A percentile compares a stretch with the other conserved stretches of the same genome.
Conservation (phyloP, 441 rosid genomes). For the Corymbia citriodora region DNA sequence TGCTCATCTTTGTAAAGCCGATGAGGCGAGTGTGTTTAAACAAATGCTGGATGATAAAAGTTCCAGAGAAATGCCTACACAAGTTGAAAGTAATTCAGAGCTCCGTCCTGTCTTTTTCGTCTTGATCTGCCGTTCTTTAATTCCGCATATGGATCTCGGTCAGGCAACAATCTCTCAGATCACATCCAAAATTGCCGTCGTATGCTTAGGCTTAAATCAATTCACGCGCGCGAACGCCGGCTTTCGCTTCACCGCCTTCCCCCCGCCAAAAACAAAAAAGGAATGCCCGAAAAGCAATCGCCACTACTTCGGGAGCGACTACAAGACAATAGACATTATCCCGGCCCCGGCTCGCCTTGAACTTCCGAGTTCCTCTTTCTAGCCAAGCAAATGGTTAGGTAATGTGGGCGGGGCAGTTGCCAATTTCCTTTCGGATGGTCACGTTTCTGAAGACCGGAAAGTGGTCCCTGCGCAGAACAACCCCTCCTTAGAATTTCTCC, state of each 20-base stretch:
- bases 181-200: background rate
- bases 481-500: background rate
- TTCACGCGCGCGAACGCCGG: background rate
- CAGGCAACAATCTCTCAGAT: background rate
- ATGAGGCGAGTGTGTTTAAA: background rate
- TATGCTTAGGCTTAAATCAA: background rate
- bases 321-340: background rate
- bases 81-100: background rate
- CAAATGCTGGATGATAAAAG: background rate
- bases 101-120: background rate
- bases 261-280: background rate
- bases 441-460: background rate
- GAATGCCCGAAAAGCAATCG: background rate
- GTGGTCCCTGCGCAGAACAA: background rate
- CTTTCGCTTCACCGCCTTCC: background rate
- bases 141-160: background rate
- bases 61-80: background rate
- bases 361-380: background rate
- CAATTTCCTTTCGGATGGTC: background rate
- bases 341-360: background rate
- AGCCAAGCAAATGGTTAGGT: background rate
- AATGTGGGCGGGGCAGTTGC: background rate
- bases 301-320: background rate
- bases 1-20: background rate
- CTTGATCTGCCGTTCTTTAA: background rate